phyloP scores from a whole-genome alignment of 768 basidiomycete genomes.

The Russula ochroleuca region DNA sequence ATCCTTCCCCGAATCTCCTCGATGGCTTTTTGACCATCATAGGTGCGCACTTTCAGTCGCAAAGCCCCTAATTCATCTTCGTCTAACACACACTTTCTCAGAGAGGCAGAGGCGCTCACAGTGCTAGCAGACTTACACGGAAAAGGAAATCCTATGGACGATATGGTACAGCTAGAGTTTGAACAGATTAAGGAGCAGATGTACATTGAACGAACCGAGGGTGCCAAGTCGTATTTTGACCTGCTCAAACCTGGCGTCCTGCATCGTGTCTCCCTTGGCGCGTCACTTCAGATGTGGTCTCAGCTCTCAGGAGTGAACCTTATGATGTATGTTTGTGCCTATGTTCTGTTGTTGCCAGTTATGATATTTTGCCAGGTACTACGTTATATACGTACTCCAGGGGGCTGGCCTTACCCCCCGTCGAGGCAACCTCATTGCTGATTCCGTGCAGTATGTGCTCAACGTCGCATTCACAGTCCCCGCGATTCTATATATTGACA shows the following conservation, averaged over 20 bases:
- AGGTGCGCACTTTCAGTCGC: slow-evolving; percentile 36
- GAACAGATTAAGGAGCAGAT: slow-evolving; percentile 59
- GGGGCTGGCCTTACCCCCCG: slow-evolving; percentile 72
- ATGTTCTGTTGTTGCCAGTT: neutral
- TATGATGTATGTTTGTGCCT: slow-evolving; percentile 58
- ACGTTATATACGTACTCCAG: slow-evolving; percentile 65
- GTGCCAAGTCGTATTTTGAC: slow-evolving; percentile 66
- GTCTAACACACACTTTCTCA: slow-evolving; percentile 24
- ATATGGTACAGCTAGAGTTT: slow-evolving; percentile 65
- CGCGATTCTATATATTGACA: slow-evolving; percentile 62
- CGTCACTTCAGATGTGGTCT: slow-evolving; percentile 75
- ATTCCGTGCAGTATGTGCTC: slow-evolving; percentile 56
- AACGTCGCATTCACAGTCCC: slow-evolving; percentile 43
- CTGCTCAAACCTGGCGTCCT: slow-evolving; percentile 61
- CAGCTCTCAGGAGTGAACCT: slow-evolving; percentile 76
- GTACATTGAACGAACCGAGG: slow-evolving; percentile 60
- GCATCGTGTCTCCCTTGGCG: slow-evolving; percentile 66
- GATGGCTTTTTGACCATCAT: slow-evolving; percentile 64
- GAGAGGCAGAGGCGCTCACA: slow-evolving; percentile 60
- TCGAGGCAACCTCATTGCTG: slow-evolving; percentile 69
- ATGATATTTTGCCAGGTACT: slow-evolving; percentile 41
- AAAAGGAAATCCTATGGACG: slow-evolving; percentile 50
- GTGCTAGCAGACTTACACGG: slow-evolving; percentile 75
- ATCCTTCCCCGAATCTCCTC: slow-evolving; percentile 64
- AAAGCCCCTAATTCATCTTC: neutral